phyloP scores from a whole-genome alignment of 805 yeast genomes.

The Kluyveromyces starmeri region DNA sequence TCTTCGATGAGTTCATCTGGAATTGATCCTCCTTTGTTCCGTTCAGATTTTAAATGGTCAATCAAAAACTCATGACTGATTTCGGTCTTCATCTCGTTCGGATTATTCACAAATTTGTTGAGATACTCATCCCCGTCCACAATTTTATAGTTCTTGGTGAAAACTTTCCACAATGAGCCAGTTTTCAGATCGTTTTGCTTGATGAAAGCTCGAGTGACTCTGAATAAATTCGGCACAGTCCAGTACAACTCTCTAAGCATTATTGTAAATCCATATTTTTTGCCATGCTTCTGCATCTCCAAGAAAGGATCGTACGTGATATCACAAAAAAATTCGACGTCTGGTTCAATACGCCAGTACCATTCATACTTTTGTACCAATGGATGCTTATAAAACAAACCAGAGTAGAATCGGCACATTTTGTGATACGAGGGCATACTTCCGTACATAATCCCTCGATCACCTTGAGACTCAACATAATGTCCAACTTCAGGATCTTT shows the following conservation, averaged over 20 bases:
- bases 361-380: conserved; percentile 64
- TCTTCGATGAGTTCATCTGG: conserved; percentile 28
- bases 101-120: conserved; percentile 22
- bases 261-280: conserved; percentile 80
- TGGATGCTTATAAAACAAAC: conserved; percentile 73
- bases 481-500: conserved; percentile 35
- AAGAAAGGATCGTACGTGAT: conserved; percentile 83
- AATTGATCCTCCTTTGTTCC: conserved; percentile 16
- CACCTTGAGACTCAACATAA: conserved; percentile 66
- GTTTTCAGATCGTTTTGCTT: conserved; percentile 37
- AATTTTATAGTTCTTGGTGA: conserved; percentile 36
- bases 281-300: conserved; percentile 61
- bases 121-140: conserved; percentile 30
- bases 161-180: conserved; percentile 63
- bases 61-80: conserved; percentile 26
- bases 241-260: conserved; percentile 68
- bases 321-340: conserved; percentile 84
- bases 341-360: conserved; percentile 97
- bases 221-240: conserved; percentile 75
- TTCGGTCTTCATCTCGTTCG: conserved; percentile 18
- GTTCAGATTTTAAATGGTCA: conserved; percentile 25
- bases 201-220: conserved; percentile 60
- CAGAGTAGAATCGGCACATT: conserved; percentile 92
- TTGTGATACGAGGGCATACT: conserved; percentile 75
- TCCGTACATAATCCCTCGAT: conserved; percentile 77